Evolutionary conservation across 306 rosid species (phyloP).

Genomic region (Echinosophora koreensis): DNA sequence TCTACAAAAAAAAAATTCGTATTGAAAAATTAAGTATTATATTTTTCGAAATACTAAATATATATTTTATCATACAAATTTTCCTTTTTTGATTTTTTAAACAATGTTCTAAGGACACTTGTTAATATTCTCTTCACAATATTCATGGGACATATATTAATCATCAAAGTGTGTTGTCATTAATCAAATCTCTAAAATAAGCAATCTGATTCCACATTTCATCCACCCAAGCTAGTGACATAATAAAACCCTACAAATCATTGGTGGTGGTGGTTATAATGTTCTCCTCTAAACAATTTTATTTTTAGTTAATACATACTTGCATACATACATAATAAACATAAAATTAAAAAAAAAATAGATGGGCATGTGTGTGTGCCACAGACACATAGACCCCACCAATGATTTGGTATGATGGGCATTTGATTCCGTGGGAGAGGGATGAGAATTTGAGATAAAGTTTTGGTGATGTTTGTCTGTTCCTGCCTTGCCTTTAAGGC

Average conservation of each 20-base stretch:
- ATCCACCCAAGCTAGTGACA: conserved; percentile 48
- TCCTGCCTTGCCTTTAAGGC: conserved; percentile 45
- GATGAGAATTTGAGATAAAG: conserved; percentile 53
- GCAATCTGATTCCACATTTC: conserved; percentile 43
- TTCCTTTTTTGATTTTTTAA: no score
- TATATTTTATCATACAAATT: no score
- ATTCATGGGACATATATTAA: conserved; percentile 36
- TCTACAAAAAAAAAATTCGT: no score
- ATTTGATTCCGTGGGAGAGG: conserved; percentile 67
- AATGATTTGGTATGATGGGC: conserved; percentile 79
- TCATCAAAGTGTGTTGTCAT: conserved; percentile 20
- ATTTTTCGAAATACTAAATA: no score
- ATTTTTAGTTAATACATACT: neutral
- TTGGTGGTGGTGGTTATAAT: conserved; percentile 53
- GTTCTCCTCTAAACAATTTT: conserved; percentile 39
- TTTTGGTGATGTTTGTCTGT: conserved; percentile 40
- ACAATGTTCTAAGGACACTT: no score
- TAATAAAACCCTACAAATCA: conserved; percentile 49
- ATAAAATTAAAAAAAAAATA: neutral
- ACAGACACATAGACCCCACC: conserved; percentile 60
- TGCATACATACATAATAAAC: neutral
- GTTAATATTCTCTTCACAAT: no score
- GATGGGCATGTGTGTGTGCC: conserved; percentile 10
- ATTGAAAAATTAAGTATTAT: no score
- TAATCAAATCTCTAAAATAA: conserved; percentile 10